These are phyloP conservation scores for Sanghuangporus sanghuang DNA, from an alignment of 1,284 basidiomycete species.

Conservation along the genomic window DNA sequence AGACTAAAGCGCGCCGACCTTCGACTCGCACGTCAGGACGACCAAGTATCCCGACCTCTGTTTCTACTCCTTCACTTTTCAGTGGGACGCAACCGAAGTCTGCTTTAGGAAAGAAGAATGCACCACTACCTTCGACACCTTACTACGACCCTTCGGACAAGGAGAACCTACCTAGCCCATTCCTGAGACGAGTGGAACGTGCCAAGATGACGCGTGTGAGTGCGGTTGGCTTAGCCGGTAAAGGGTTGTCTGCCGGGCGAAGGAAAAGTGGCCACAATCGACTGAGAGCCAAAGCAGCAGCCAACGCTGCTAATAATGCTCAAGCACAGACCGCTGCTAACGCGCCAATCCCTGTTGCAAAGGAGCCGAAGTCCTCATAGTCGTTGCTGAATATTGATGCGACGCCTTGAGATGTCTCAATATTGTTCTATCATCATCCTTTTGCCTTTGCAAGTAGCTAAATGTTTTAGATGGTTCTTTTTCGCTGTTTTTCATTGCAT, in stretches of 20 bases:
- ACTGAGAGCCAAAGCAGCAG: constrained; percentile 57
- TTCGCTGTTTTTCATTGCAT: not conserved
- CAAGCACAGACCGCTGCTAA: not conserved
- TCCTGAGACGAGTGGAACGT: constrained; percentile 53
- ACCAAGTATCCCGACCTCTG: constrained; percentile 19
- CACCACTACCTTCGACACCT: constrained; percentile 29
- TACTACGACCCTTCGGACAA: constrained; percentile 69
- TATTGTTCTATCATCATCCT: not conserved
- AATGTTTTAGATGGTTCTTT: not conserved
- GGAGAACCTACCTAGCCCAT: constrained; percentile 81
- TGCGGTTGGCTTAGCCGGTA: constrained; percentile 18
- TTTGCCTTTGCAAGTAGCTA: not conserved
- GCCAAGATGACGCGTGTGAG: constrained; percentile 18
- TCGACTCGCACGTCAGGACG: constrained; percentile 24
- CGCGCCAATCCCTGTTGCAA: not conserved
- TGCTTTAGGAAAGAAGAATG: constrained; percentile 13
- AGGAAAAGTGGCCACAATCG: constrained; percentile 40
- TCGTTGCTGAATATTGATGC: not conserved
- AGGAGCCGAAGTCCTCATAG: constrained; percentile 4
- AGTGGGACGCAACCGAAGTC: constrained; percentile 16
- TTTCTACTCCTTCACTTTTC: constrained; percentile 18
- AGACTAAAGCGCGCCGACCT: constrained; percentile 29
- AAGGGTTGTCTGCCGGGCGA: constrained; percentile 18
- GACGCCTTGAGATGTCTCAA: not conserved
- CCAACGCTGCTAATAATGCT: constrained; percentile 40